Evolutionary conservation across 208 protist species (phyloP).

Genomic region (Sergeia podlipaevii): DNA sequence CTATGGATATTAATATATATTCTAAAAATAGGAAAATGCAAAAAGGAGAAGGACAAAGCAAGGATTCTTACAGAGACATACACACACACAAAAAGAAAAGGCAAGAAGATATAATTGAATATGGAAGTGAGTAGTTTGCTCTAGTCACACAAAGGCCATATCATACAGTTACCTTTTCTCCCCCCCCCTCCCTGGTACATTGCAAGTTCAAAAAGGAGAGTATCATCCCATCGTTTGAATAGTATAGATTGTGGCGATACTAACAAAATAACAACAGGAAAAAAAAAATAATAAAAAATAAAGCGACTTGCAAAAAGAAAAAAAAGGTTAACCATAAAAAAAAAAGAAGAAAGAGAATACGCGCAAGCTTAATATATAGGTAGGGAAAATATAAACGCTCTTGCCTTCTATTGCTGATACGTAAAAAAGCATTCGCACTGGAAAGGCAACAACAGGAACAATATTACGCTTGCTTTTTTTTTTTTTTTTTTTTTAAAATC

Average conservation of each 20-base stretch:
- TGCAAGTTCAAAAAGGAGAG: constrained; percentile 3
- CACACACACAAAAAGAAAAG: constrained; percentile 6
- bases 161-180: too few species aligned
- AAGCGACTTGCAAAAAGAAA: background rate
- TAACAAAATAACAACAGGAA: constrained; percentile 5
- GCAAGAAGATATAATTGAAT: constrained; percentile 8
- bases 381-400: constrained; percentile 10
- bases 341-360: too few species aligned
- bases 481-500: background rate
- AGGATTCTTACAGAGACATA: constrained; percentile 14
- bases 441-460: too few species aligned
- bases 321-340: constrained; percentile 9
- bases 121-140: background rate
- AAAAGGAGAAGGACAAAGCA: constrained; percentile 4
- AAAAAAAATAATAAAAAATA: constrained; percentile 16
- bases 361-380: constrained; percentile 12
- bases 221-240: constrained; percentile 8
- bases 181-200: too few species aligned
- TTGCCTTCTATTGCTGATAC: background rate
- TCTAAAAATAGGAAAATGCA: constrained; percentile 2
- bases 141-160: constrained; percentile 9
- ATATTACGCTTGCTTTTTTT: constrained; percentile 11
- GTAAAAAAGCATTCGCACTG: too few species aligned
- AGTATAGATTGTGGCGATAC: constrained; percentile 9
- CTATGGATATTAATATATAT: background rate